Base-by-base conservation (phyloP, 176 grass and related monocot genomes). In the Paspalum vaginatum region DNA sequence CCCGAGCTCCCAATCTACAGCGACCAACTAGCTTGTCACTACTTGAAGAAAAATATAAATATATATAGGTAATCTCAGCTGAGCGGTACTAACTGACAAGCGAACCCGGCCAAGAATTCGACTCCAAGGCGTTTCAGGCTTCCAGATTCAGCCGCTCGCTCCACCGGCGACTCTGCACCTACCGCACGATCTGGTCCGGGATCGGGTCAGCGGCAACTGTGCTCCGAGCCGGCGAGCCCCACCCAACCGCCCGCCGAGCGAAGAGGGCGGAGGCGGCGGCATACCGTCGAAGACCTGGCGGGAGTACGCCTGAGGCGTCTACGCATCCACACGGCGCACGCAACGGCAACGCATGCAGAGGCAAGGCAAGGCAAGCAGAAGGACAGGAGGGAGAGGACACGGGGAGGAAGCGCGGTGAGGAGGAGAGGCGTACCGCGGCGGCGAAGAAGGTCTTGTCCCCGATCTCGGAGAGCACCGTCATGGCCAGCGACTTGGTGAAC, bases 381-480 rank as follows among this genome's bases (percentile, higher is more conserved):
- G 40, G 44, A 47, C 24, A 72, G n/a, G 8, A 15, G 15, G 21
- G 43, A 22, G 24, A 21, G 45, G 7, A 56, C 68, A 5, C 7
- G 20, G 0, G 32, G 50, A 21, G 15, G 9, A 4, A 21, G 67
- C 12, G 48, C 6, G 5, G 12, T 5, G 53, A 58, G 10, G 61
- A 8, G 12, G 13, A 22, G 14, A 15, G 44, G 57, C 39, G 68
- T 85, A 98, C 97, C 79, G 97, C 97, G n/a, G 97, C 97, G 25
- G 93, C 89, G 81, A 99, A 99, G 86, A 99, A 99, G 53, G 97
- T 99, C 89, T 99, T 99, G 83, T 99, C 97, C 58, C 97, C 97
- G 84, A 99, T 95, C 90, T 99, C 97, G 20, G 97, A 93, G 18
- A 99, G 79, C 67, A 91, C 86, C 18, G 97, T 99, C 97, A 99